phyloP scores from a whole-genome alignment of 768 basidiomycete species.

The Cubamyces lactineus region DNA sequence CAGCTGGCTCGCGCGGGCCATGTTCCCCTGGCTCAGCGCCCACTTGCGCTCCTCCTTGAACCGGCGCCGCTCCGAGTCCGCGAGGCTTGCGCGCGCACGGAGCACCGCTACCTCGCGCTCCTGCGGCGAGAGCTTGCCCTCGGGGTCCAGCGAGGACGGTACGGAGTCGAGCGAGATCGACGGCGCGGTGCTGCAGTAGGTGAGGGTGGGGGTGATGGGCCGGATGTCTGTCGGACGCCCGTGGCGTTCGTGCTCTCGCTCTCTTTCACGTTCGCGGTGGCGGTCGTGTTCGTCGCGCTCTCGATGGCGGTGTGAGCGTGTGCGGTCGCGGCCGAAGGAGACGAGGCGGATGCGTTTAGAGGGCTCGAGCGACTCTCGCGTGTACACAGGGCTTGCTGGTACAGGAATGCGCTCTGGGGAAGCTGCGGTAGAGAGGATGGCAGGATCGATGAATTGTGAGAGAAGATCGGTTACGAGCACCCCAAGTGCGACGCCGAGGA shows the following conservation, averaged over 20 bases:
- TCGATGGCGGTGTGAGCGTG: slow-evolving; percentile 14
- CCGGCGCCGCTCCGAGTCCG: slow-evolving; percentile 80
- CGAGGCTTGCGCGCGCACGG: slow-evolving; percentile 75
- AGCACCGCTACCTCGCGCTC: slow-evolving; percentile 78
- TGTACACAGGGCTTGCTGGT: background rate
- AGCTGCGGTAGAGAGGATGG: background rate
- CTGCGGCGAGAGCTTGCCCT: slow-evolving; percentile 59
- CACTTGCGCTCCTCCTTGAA: slow-evolving; percentile 88
- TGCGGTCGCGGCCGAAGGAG: slow-evolving; percentile 32
- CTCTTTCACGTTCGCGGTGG: slow-evolving; percentile 24
- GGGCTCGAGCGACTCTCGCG: slow-evolving; percentile 22
- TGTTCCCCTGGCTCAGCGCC: slow-evolving; percentile 80
- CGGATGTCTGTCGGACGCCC: slow-evolving; percentile 33
- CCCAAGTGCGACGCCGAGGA: slow-evolving; percentile 70
- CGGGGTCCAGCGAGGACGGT: slow-evolving; percentile 65
- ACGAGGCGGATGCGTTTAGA: slow-evolving; percentile 32
- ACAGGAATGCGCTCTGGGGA: background rate
- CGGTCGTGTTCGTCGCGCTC: slow-evolving; percentile 17
- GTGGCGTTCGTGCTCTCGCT: slow-evolving; percentile 24
- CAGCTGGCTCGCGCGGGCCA: slow-evolving; percentile 75
- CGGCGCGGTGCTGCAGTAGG: slow-evolving; percentile 37
- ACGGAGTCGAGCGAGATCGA: slow-evolving; percentile 70
- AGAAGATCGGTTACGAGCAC: slow-evolving; percentile 72
- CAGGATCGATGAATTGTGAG: slow-evolving; percentile 59
- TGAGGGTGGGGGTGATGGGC: slow-evolving; percentile 32